Evolutionary conservation across 1,284 basidiomycete species (phyloP), one percentile per base, ranked within the genome.

Genomic region (Pholiota adiposa): DNA sequence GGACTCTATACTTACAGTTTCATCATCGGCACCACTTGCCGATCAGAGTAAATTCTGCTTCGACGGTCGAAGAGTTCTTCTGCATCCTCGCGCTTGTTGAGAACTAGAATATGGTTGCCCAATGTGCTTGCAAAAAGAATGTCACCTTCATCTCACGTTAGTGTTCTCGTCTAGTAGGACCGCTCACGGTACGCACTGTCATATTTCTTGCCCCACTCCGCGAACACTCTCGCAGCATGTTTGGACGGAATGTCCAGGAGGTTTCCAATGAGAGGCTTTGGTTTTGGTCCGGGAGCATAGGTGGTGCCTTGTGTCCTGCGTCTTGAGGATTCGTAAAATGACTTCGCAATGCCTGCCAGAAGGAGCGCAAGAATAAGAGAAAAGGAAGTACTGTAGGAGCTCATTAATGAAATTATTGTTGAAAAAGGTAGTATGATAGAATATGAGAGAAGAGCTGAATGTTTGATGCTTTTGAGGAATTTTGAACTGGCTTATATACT

Each of bases 1-100:
- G 7, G 3, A 12, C 3, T 12, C 9, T 9, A n/a, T 7, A 16
- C 36, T 46, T 31, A 70, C 69, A 69, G 44, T 36, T 67, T 56
- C 40, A 65, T 54, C 25, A 69, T 58, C 4, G 65, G 61, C 27
- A 68, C 54, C n/a, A 64, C 38, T 6, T 77, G 76, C 34, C 81
- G 69, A 43, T 75, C 74, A 2, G 77, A 81, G 63, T 81, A 82
- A 27, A 72, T 72, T 0, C 65, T 34, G 0, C 77, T 75, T 4
- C 78, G 71, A 49, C 68, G 73, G 4, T 80, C 77, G 48, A 82
- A 63, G 19, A 82, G 61, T 29, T 77, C 79, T 2, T 67, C 70
- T 0, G 74, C 77, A 3, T 74, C 69, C 36, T 73, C 67, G 21
- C 62, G 61, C n/a, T 68, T 74, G 41, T 78, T 78, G 52, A 83